Base-by-base conservation (phyloP, 768 basidiomycete genomes). In the Boletus patriciae region DNA sequence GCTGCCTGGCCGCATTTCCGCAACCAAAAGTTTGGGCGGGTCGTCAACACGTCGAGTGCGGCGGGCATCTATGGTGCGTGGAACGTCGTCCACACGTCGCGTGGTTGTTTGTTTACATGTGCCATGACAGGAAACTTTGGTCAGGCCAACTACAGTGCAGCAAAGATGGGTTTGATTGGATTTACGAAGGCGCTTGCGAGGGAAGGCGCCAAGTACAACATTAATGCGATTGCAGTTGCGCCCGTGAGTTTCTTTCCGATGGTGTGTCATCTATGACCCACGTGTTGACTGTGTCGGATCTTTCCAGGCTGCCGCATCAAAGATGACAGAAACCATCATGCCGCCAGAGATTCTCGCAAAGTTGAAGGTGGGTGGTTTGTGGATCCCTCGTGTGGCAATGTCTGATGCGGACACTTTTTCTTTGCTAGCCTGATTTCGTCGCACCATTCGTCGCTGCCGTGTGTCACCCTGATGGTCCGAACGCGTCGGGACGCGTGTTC, bases 1-100 rank as follows among this genome's bases (percentile, higher is more conserved):
- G 95, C 97, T 38, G 94, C 85, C 34, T 99, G 97, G 97, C 93
- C 94, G 13, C 76, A 90, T 67, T 96, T 99, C 80, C 83, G 94
- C 62, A 92, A 90, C 65, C 93, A 95, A 71, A 90, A 94, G 77
- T 98, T 91, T 62, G 97, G 97, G 6, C 86, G 95, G 53, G 80
- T 99, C 59, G 80, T 99, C 65, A 99, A 97, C 75, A 94, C 91
- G n/a, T 79, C 94, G 23, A 94, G 92, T 65, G 92, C 96, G 25
- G 94, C 96, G 57, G 96, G 96, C 7, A 75, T 98, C 34, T 96
- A 95, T 65, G 94, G 91, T 90, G 54, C 38, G 29, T n/a, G 16
- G 11, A 6, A 8, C 19, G 1, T 21, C 10, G 36, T 16, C 15
- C 16, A 3, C 5, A 10, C 12, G 7, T 46, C n/a, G n/a, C 16